Percentiles rank a stretch among this genome's conserved stretches.
Conservation (phyloP, 2,329 filamentous ascomycete species). For the Fusarium sp. region DNA sequence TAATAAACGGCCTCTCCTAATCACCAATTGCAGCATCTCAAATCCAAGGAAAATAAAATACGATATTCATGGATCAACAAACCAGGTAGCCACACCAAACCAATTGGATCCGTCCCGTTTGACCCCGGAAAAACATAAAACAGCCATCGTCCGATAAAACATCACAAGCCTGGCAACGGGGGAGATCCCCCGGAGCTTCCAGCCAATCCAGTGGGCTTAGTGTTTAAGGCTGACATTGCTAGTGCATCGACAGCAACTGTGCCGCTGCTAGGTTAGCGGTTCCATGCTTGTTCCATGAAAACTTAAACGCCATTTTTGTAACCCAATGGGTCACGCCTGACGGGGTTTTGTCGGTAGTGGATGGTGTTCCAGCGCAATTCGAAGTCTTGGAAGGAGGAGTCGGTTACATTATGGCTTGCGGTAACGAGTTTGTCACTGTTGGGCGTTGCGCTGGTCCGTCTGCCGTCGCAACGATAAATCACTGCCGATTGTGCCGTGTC, state of each 20-base stretch:
- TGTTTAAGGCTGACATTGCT: neutral
- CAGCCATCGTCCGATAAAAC: neutral
- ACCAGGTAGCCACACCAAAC: neutral
- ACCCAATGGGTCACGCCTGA: neutral
- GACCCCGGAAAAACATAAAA: neutral
- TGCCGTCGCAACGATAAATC: neutral
- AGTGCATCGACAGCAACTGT: neutral
- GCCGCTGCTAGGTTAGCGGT: neutral
- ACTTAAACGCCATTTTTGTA: neutral
- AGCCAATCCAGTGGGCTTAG: neutral
- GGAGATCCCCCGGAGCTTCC: too few relatives aligned
- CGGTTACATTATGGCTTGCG: neutral
- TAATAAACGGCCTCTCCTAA: neutral
- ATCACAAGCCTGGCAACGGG: neutral
- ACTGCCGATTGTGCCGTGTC: neutral
- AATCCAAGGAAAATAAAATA: neutral
- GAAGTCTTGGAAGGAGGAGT: neutral
- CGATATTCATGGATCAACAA: neutral
- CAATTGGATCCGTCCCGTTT: neutral
- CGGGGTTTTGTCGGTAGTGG: neutral
- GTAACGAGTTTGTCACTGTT: neutral
- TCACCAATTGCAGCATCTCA: neutral
- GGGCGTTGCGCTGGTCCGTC: neutral
- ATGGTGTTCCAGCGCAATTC: neutral
- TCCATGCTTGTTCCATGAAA: neutral